Evolutionary conservation across 164 flowering plant genomes (phyloP).

Genomic region (Chimonanthus praecox): DNA sequence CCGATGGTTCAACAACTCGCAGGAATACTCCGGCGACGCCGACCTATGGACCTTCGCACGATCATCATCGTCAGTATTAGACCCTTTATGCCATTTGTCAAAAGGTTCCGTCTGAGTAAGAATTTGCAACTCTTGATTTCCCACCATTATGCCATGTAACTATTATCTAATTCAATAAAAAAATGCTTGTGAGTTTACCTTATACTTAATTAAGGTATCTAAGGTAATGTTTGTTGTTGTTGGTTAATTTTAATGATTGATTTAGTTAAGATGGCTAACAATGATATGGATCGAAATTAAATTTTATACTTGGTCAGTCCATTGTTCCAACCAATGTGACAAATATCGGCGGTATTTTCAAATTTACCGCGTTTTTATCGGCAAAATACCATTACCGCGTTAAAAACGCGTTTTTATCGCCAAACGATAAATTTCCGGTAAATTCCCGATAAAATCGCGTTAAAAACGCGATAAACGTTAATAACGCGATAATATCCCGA

Average conservation of each 20-base stretch:
- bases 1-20: conserved; percentile 23
- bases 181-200: background rate
- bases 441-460: no score
- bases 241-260: background rate
- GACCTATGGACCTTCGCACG: conserved; percentile 59
- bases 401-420: no score
- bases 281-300: background rate
- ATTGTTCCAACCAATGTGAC: background rate
- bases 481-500: no score
- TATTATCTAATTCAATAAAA: no score
- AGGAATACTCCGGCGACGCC: conserved; percentile 29
- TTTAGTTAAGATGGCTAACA: background rate
- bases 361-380: no score
- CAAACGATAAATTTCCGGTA: no score
- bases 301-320: background rate
- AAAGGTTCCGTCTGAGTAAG: background rate
- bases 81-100: conserved; percentile 26
- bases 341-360: no score
- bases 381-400: no score
- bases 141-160: no score
- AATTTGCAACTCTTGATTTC: background rate
- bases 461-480: no score
- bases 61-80: conserved; percentile 45
- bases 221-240: background rate
- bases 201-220: background rate